Evolutionary conservation across 2,329 filamentous ascomycete genomes (phyloP).

Genomic region (Aspergillus tanneri): DNA sequence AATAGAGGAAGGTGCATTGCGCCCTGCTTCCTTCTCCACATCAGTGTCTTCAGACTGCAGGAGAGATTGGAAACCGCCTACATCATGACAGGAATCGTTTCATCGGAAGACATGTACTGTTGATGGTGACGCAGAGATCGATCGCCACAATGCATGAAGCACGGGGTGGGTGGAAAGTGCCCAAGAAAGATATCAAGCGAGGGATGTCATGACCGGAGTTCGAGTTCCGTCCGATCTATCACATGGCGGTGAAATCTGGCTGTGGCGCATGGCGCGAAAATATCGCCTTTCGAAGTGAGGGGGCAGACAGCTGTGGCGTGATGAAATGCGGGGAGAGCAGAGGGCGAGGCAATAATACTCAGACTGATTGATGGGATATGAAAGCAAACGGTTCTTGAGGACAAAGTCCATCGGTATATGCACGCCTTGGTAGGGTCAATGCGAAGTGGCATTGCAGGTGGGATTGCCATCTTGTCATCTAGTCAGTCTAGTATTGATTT

Average conservation of each 20-base stretch:
- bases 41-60: too few relatives aligned
- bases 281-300: background rate
- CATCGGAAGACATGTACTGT: background rate
- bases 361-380: background rate
- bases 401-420: background rate
- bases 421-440: background rate
- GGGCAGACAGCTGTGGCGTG: background rate
- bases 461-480: background rate
- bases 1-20: too few relatives aligned
- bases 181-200: background rate
- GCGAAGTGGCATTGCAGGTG: background rate
- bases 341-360: background rate
- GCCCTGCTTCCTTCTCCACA: too few relatives aligned
- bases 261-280: conserved; percentile 12
- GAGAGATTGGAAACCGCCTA: too few relatives aligned
- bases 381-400: background rate
- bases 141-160: conserved; percentile 11
- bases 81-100: too few relatives aligned
- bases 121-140: conserved; percentile 1
- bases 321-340: background rate
- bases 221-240: conserved; percentile 26
- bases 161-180: conserved; percentile 9
- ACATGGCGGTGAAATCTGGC: conserved; percentile 33
- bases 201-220: background rate
- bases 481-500: background rate